Percentiles rank a stretch among this genome's conserved stretches.
These are phyloP conservation scores for Cenococcum geophilum DNA, from an alignment of 495 filamentous ascomycete genomes.

Conservation along the genomic window DNA sequence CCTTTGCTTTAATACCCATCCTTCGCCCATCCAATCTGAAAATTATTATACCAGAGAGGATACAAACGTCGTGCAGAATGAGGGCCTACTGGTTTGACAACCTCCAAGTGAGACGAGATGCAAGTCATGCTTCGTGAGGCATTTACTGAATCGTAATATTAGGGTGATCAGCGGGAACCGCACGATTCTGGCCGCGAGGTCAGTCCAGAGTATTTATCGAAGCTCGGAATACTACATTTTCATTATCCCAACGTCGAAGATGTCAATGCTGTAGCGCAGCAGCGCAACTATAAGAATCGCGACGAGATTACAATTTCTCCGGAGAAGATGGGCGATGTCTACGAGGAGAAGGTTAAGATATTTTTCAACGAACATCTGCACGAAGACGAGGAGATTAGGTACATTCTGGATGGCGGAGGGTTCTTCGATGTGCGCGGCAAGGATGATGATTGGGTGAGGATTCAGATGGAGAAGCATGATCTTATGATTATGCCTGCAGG, in stretches of 20 bases:
- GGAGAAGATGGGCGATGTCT: constrained; percentile 72
- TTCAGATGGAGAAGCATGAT: constrained; percentile 63
- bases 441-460: constrained; percentile 74
- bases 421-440: constrained; percentile 91
- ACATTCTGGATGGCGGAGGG: constrained; percentile 80
- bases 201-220: constrained; percentile 53
- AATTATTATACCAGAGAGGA: no score
- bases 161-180: constrained; percentile 89
- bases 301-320: constrained; percentile 90
- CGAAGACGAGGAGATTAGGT: constrained; percentile 99
- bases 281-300: constrained; percentile 87
- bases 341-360: constrained; percentile 83
- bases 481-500: constrained; percentile 47
- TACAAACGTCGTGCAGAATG: constrained; percentile 7
- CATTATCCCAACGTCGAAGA: constrained; percentile 54
- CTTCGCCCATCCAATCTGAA: no score
- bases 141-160: background rate
- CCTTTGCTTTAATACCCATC: no score
- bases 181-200: constrained; percentile 76
- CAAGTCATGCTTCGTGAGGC: no score
- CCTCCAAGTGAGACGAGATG: constrained; percentile 20
- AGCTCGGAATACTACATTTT: constrained; percentile 74
- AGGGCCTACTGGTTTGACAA: constrained; percentile 36
- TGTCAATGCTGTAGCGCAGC: constrained; percentile 65
- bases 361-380: constrained; percentile 97